Base-by-base conservation (phyloP, 2,329 filamentous ascomycete species). In the Trichoderma pleuroti region DNA sequence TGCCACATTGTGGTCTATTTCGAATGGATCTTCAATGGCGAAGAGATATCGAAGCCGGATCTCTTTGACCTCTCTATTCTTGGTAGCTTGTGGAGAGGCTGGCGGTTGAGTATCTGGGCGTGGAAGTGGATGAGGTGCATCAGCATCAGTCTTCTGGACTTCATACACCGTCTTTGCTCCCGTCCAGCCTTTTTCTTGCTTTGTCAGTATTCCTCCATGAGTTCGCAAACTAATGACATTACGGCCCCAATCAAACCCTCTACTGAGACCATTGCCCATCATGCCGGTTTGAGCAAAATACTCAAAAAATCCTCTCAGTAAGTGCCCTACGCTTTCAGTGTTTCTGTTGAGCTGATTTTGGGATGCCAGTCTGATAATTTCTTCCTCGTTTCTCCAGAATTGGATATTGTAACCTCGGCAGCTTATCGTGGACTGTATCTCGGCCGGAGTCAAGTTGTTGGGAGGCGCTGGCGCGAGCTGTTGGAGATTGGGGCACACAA, bases 21-120 rank as follows among this genome's bases (percentile, higher is more conserved):
- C 93, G 76, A 97, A 97, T 0, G 94, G 94, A 78, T 97, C 94
- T 78, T 97, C 94, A 72, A 98, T 94, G 36, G 93, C 93, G 74
- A 97, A 92, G 5, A 97, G 86, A 78, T 93, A 97, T 14, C 93
- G 89, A 76, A 94, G 89, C 2, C 92, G 88, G 16, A 95, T 86
- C 76, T 94, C 92, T 75, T 91, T 92, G 64, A 87, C 76, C 36
- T 86, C 84, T 6, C 77, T 76, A 12, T 77, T 73, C 65, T 81
- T 82, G n/a, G 11, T 76, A 30, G 72, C 70, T 8, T 73, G 72
- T n/a, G 72, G 72, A 6, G 67, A 65, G 24, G 72, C 72, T 32
- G 73, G 75, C 2, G 64, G 49, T 11, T 74, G 73, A 26, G 59
- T 32, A 18, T 54, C 68, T 32, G 56, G 62, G 7, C 73, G 72